These are phyloP conservation scores for Chlamydomonas reinhardtii DNA, from an alignment of 163 green algal species.

Conservation along the genomic window DNA sequence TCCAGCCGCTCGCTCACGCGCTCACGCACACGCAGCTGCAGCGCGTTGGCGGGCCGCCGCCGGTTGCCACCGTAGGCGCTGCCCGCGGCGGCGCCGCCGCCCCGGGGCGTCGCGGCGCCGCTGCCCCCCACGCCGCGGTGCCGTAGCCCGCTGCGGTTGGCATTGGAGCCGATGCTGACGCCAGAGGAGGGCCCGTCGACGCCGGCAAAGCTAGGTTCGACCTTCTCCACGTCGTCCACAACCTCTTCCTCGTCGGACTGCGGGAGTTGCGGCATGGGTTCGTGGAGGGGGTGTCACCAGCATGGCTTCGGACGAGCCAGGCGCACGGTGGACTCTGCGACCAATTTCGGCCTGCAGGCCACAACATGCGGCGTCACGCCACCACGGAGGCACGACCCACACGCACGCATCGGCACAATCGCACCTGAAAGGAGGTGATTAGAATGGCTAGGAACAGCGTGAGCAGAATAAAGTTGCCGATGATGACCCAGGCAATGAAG, in stretches of 20 bases:
- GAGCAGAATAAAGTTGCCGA: conserved; percentile 68
- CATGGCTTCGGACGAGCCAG: too few relatives aligned
- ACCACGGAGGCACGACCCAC: too few relatives aligned
- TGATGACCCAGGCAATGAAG: conserved; percentile 64
- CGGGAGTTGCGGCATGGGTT: too few relatives aligned
- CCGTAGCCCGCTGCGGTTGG: not conserved
- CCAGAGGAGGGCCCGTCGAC: not conserved
- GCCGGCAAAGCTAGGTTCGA: not conserved
- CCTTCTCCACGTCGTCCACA: not conserved
- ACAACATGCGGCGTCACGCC: too few relatives aligned
- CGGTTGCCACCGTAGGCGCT: not conserved
- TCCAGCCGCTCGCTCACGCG: conserved; percentile 37
- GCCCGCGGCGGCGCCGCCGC: not conserved
- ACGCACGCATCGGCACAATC: too few relatives aligned
- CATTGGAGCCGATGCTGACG: not conserved
- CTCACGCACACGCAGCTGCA: conserved; percentile 32
- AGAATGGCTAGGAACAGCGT: conserved; percentile 73
- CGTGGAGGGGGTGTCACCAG: too few relatives aligned
- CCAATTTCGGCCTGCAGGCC: too few relatives aligned
- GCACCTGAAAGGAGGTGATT: conserved; percentile 63
- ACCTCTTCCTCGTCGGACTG: not conserved
- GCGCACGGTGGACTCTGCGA: too few relatives aligned
- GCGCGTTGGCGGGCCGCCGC: not conserved
- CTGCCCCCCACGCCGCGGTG: not conserved
- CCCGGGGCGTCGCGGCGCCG: not conserved